Conservation (phyloP, 225 moss, liverwort and hornwort species). For the Polytrichum formosum region DNA sequence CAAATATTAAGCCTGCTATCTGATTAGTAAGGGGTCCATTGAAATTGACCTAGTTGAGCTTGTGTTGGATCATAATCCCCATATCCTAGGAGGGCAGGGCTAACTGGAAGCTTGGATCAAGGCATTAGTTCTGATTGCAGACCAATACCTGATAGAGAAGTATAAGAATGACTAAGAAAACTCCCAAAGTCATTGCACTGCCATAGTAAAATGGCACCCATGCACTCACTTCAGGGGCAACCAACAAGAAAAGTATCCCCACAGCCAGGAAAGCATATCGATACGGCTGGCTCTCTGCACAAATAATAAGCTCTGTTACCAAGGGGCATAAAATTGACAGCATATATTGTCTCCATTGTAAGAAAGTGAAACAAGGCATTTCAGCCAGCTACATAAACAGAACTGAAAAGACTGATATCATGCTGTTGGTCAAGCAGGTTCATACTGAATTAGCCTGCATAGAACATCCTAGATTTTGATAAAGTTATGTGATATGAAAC, state of each 20-base stretch:
- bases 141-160: conserved; percentile 79
- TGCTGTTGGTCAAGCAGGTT: too few species aligned
- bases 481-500: too few species aligned
- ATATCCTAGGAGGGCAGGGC: neutral
- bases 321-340: neutral
- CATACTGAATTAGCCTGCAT: too few species aligned
- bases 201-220: conserved; percentile 99
- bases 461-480: too few species aligned
- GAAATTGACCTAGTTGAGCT: neutral
- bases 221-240: conserved; percentile 84
- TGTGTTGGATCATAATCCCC: neutral
- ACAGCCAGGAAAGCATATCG: conserved; percentile 65
- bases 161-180: conserved; percentile 80
- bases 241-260: conserved; percentile 61
- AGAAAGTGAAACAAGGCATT: neutral
- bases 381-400: neutral
- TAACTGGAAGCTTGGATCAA: neutral
- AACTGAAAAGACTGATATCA: neutral
- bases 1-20: too few species aligned
- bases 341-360: neutral
- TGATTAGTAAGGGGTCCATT: too few species aligned
- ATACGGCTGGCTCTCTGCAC: conserved; percentile 70
- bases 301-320: conserved; percentile 4
- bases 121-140: neutral
- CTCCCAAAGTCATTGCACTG: conserved; percentile 91